Base-by-base conservation (phyloP, 768 basidiomycete genomes). In the Lactifluus hygrophoroides region DNA sequence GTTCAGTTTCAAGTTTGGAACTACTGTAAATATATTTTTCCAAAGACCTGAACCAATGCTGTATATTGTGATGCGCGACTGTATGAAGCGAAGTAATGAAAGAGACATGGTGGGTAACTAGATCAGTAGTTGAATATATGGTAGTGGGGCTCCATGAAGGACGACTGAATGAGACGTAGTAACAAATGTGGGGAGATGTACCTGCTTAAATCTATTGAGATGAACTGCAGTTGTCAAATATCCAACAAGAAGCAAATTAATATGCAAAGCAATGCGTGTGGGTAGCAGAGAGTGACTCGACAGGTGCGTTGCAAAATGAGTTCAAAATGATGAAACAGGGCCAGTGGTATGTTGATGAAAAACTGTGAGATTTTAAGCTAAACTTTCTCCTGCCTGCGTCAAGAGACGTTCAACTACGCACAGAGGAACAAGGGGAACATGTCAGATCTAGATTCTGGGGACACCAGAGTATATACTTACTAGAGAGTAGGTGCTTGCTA, bases 401-500 rank as follows among this genome's bases (percentile, higher is more conserved):
- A 87, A 71, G 28, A 88, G 73, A 25, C 86, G 82, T 68, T 89
- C 88, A 62, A 90, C 87, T 89, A 48, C 19, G 51, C 21, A 35
- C 11, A 37, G 30, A 57, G 16, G 16, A 10, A 57, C n/a, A 14
- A 35, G 28, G 17, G 52, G 11, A 35, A 44, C 27, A 58, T 51
- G 51, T 45, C 38, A 52, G 21, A 17, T 19, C 34, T 35, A 7
- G 17, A 28, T 1, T 28, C 47, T 28, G 56, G 44, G 37, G 3
- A 25, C 58, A 69, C 16, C 65, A 65, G 49, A 9, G 5, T 11
- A 5, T 46, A 17, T 6, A 68, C 90, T 60, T 70, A 91, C 90
- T 90, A 42, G 90, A 83, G 51, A 79, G 77, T 51, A 94, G 79
- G 67, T 93, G 90, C 72, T 89, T 90, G 73, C 80, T 86, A 69